Conservation (phyloP, 495 filamentous ascomycete genomes). For the Letharia lupina region DNA sequence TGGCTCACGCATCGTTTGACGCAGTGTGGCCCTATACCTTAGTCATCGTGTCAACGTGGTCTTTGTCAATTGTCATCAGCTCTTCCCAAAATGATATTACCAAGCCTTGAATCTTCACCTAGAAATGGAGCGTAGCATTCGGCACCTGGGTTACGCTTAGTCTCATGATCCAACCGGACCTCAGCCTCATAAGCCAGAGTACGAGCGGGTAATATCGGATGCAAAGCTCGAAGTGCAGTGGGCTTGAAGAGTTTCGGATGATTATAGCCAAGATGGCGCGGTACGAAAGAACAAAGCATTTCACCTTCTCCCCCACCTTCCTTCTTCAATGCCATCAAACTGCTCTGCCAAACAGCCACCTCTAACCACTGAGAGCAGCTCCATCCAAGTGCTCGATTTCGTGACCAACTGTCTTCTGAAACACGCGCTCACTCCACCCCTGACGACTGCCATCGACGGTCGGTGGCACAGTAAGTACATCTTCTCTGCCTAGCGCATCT, state of each 20-base stretch:
- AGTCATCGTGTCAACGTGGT: too few species aligned
- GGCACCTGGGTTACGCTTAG: too few species aligned
- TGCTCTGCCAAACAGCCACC: background rate
- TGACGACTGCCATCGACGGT: conserved; percentile 1
- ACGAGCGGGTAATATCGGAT: too few species aligned
- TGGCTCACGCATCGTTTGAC: too few species aligned
- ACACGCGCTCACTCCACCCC: background rate
- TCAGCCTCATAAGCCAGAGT: too few species aligned
- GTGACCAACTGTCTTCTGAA: background rate
- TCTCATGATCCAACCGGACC: too few species aligned
- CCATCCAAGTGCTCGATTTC: background rate
- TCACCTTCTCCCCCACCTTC: background rate
- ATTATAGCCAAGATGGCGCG: background rate
- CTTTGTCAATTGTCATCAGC: too few species aligned
- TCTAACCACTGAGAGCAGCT: background rate
- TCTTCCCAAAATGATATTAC: too few species aligned
- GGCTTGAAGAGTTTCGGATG: background rate
- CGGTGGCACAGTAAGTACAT: background rate
- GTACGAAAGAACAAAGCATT: background rate
- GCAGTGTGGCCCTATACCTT: too few species aligned
- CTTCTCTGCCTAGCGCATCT: background rate
- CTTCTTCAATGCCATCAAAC: background rate
- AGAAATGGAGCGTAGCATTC: too few species aligned
- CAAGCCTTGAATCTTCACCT: too few species aligned
- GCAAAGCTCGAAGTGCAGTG: background rate